Percentiles rank a stretch among this genome's conserved stretches.
Conservation (phyloP, 2,329 filamentous ascomycete species). For the Neopestalotiopsis sp. region DNA sequence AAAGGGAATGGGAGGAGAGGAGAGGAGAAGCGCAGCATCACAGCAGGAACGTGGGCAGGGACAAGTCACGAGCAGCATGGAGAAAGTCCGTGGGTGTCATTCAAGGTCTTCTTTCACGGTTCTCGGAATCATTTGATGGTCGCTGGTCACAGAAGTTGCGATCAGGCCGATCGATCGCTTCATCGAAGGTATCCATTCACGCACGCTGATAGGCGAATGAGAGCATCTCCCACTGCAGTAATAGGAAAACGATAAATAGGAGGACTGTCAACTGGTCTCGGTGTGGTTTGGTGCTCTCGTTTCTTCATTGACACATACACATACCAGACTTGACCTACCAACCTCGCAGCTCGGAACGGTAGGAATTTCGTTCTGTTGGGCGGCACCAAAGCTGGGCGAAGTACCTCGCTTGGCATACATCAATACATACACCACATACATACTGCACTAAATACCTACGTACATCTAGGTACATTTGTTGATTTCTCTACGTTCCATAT, state of each 20-base stretch:
- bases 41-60: neutral
- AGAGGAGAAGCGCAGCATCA: neutral
- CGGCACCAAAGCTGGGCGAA: neutral
- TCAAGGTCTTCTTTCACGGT: neutral
- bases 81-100: neutral
- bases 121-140: neutral
- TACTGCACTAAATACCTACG: neutral
- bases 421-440: neutral
- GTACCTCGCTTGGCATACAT: conserved; percentile 1
- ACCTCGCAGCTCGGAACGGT: neutral
- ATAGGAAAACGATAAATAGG: neutral
- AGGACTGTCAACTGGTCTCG: neutral
- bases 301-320: neutral
- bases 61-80: neutral
- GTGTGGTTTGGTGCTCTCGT: neutral
- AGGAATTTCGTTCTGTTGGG: neutral
- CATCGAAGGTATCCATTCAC: neutral
- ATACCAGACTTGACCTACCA: neutral
- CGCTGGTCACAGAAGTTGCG: neutral
- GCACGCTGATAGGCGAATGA: neutral
- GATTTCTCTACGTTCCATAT: neutral
- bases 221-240: neutral
- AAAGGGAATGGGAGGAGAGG: neutral
- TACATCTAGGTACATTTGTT: neutral
- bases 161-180: neutral